phyloP scores from a whole-genome alignment of 2,329 filamentous ascomycete genomes.

The Fusarium austroafricanum region DNA sequence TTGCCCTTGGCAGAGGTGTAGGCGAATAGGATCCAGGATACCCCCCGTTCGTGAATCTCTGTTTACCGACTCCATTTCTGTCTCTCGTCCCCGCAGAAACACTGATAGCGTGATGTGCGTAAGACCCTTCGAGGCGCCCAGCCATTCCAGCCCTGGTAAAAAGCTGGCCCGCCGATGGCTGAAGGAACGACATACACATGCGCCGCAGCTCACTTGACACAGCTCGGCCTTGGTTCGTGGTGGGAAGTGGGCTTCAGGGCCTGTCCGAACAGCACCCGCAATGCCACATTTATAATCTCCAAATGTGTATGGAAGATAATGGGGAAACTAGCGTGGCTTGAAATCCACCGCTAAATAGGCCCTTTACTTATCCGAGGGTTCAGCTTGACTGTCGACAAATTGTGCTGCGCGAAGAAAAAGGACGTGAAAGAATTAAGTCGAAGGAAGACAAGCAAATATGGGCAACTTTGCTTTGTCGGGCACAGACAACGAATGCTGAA shows the following conservation, averaged over 20 bases:
- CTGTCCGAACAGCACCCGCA: conserved; percentile 38
- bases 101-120: conserved; percentile 19
- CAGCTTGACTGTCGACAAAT: background rate
- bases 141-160: conserved; percentile 18
- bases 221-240: conserved; percentile 38
- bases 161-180: conserved; percentile 35
- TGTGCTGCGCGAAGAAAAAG: background rate
- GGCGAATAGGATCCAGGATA: conserved; percentile 12
- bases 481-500: conserved; percentile 29
- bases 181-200: conserved; percentile 47
- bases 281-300: conserved; percentile 42
- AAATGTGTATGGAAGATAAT: conserved; percentile 37
- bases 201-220: conserved; percentile 50
- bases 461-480: conserved; percentile 30
- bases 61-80: conserved; percentile 27
- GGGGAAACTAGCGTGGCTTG: conserved; percentile 24
- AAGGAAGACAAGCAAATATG: background rate
- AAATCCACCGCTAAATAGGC: conserved; percentile 20
- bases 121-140: conserved; percentile 13
- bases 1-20: conserved; percentile 6
- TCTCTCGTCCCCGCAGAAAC: conserved; percentile 17
- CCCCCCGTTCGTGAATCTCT: conserved; percentile 14
- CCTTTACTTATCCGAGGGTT: conserved; percentile 2
- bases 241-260: conserved; percentile 34
- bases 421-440: conserved; percentile 9